phyloP scores from a whole-genome alignment of 768 basidiomycete species.

The Crepidotus variabilis region DNA sequence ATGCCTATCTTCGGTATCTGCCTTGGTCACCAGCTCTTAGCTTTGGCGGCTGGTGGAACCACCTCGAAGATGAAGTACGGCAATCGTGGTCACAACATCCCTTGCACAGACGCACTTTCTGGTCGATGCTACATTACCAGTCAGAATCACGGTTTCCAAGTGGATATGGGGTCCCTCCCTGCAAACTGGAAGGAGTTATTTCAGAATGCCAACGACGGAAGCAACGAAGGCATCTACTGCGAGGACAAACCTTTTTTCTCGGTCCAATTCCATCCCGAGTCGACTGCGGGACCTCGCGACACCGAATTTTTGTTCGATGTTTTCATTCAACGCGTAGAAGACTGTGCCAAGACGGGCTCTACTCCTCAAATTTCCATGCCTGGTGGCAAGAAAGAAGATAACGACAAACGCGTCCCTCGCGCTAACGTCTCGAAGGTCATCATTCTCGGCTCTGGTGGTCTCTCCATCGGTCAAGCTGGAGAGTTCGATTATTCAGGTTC shows the following conservation, averaged over 20 bases:
- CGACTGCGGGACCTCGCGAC: constrained; percentile 78
- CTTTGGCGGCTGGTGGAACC: constrained; percentile 87
- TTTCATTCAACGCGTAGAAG: constrained; percentile 84
- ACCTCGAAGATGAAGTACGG: constrained; percentile 99
- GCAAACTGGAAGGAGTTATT: constrained; percentile 92
- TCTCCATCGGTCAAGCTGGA: constrained; percentile 98
- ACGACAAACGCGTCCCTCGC: constrained; percentile 67
- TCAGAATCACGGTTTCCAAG: constrained; percentile 98
- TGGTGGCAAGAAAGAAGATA: constrained; percentile 79
- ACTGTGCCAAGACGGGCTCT: constrained; percentile 58
- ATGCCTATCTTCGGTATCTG: constrained; percentile 97
- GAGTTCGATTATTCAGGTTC: constrained; percentile 99
- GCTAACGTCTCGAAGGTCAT: constrained; percentile 88
- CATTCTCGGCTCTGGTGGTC: constrained; percentile 94
- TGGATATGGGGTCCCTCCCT: constrained; percentile 76
- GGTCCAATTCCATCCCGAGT: constrained; percentile 97
- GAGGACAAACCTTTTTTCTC: constrained; percentile 95
- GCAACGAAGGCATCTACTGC: constrained; percentile 97
- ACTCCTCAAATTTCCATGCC: constrained; percentile 65
- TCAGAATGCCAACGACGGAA: constrained; percentile 93
- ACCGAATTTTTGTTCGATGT: constrained; percentile 99
- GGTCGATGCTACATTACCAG: constrained; percentile 99
- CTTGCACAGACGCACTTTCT: constrained; percentile 89
- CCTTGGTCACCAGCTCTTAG: constrained; percentile 95
- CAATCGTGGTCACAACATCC: constrained; percentile 98